phyloP scores from a whole-genome alignment of 345 rosid species.

The Populus davidiana region DNA sequence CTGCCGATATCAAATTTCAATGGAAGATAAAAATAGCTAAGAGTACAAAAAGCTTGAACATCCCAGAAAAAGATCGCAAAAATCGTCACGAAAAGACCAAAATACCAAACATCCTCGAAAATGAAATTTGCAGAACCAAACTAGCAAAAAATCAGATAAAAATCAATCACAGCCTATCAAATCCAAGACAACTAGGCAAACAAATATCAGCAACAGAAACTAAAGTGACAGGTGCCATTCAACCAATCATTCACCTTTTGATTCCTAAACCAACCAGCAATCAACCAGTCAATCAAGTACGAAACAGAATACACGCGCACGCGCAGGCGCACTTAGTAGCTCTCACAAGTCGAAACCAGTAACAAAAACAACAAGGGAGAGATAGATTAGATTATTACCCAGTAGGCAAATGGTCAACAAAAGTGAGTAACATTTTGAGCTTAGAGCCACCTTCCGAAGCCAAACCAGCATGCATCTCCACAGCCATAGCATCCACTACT shows the following conservation, averaged over 20 bases:
- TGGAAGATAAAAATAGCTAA: not conserved
- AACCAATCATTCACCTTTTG: slow-evolving; percentile 1
- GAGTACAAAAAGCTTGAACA: not conserved
- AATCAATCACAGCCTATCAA: not conserved
- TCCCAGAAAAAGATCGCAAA: not conserved
- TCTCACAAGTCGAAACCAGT: not conserved
- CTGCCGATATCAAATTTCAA: not conserved
- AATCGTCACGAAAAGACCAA: not conserved
- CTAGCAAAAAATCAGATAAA: not conserved
- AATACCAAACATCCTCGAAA: not conserved
- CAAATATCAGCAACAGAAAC: not conserved
- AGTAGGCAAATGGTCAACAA: slow-evolving; percentile 65
- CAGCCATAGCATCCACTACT: slow-evolving; percentile 88
- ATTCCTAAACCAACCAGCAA: not conserved
- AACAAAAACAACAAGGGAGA: not conserved
- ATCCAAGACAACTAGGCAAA: not conserved
- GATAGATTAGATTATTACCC: slow-evolving; percentile 37
- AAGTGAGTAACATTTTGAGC: slow-evolving; percentile 94
- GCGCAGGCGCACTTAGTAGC: not conserved
- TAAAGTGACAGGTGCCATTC: not conserved
- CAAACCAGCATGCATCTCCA: slow-evolving; percentile 98
- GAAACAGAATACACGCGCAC: not conserved
- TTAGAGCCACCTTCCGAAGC: slow-evolving; percentile 98
- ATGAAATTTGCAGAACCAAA: not conserved
- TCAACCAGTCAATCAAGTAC: not conserved